These are phyloP conservation scores for Ambrosiella xylebori DNA, from an alignment of 2,329 filamentous ascomycete species.

Conservation along the genomic window DNA sequence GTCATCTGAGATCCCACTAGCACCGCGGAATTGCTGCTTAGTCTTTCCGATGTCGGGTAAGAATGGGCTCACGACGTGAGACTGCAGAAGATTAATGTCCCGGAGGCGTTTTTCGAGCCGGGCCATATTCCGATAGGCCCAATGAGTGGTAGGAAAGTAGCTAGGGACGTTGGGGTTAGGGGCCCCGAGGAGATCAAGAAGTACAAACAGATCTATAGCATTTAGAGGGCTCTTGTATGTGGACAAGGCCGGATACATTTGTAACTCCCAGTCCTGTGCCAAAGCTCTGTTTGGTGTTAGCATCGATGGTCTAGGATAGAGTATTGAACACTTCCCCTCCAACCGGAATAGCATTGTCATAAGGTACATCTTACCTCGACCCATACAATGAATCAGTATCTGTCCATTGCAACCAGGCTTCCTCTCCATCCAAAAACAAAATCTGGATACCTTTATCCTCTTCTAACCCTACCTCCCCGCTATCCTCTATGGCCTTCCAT, in stretches of 20 bases:
- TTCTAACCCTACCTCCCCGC: constrained; percentile 43
- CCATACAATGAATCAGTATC: constrained; percentile 76
- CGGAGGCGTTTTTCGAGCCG: constrained; percentile 58
- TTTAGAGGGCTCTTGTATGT: constrained; percentile 57
- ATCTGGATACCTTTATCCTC: constrained; percentile 76
- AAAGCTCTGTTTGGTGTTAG: constrained; percentile 34
- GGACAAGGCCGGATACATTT: constrained; percentile 52
- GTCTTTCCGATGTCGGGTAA: constrained; percentile 45
- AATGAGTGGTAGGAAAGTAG: constrained; percentile 81
- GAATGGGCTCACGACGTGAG: constrained; percentile 35
- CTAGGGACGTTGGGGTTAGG: constrained; percentile 56
- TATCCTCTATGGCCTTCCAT: constrained; percentile 55
- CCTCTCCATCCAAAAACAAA: constrained; percentile 80
- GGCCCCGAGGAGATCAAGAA: constrained; percentile 76
- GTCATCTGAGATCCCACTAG: constrained; percentile 56
- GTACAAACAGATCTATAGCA: constrained; percentile 72
- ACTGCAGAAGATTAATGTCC: constrained; percentile 46
- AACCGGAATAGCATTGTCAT: background rate
- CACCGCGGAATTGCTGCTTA: constrained; percentile 27
- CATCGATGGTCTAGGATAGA: background rate
- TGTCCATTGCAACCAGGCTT: constrained; percentile 73
- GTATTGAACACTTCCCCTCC: background rate
- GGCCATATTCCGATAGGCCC: constrained; percentile 72
- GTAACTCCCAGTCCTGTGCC: constrained; percentile 63
- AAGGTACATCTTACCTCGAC: constrained; percentile 38